Conservation (phyloP, 768 basidiomycete genomes). For the Leucocoprinus birnbaumii region DNA sequence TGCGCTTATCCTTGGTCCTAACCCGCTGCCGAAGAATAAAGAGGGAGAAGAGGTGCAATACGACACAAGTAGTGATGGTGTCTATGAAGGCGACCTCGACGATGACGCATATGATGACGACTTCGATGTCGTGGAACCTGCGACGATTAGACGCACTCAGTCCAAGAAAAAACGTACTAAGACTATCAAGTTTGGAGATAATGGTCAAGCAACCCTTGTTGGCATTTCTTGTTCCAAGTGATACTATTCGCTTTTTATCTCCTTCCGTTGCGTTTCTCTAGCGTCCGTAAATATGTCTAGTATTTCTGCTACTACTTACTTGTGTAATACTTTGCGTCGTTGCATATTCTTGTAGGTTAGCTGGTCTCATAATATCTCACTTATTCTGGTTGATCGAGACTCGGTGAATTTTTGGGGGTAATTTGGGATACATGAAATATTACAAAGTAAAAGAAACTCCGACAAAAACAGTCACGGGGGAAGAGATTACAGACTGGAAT, state of each 20-base stretch:
- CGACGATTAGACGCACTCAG: no score
- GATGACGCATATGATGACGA: slow-evolving; percentile 19
- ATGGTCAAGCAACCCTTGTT: slow-evolving; percentile 44
- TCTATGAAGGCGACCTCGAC: slow-evolving; percentile 17
- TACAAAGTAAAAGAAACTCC: no score
- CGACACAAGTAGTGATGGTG: slow-evolving; percentile 16
- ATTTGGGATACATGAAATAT: no score
- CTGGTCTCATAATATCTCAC: no score
- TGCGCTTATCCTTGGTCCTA: slow-evolving; percentile 54
- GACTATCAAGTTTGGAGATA: slow-evolving; percentile 56
- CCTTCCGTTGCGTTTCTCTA: neutral
- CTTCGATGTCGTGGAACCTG: no score
- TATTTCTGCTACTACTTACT: neutral
- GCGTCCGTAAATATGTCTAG: no score
- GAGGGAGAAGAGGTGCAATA: slow-evolving; percentile 14
- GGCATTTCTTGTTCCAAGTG: slow-evolving; percentile 42
- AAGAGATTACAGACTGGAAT: no score
- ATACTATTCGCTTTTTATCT: neutral
- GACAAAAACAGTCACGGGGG: no score
- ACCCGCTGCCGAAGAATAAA: slow-evolving; percentile 2
- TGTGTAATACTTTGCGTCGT: no score
- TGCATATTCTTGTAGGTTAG: no score
- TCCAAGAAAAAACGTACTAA: slow-evolving; percentile 17
- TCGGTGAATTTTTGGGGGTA: neutral
- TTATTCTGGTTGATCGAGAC: no score